Evolutionary conservation across 805 yeast species (phyloP), one percentile per base, ranked within the genome.

Genomic region (Torulaspora gathmanii): DNA sequence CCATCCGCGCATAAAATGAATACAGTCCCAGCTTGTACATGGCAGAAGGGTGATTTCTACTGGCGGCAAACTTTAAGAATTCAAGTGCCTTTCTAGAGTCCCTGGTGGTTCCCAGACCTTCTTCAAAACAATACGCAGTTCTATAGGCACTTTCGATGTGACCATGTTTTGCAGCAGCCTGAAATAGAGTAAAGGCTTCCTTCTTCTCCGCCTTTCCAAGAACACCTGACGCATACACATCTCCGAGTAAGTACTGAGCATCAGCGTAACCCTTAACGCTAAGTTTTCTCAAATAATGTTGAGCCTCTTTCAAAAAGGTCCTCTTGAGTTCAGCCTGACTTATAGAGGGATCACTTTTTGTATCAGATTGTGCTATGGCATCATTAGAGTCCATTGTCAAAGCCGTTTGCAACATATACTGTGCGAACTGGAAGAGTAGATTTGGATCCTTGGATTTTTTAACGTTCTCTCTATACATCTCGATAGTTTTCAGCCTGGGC

Each of bases 21-120:
- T 90, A 88, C 34, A 87, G 73, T 3, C 98, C 99, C 52, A 89
- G 71, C 62, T 90, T 86, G 70, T 83, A 85, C 95, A 91, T 88
- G 4, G 98, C 96, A n/a, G 95, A 90, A 0, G 97, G 89, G 64
- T 91, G 99, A 58, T 86, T 88, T 61, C 85, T 83, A 26, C 89
- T 76, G 0, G 98, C 95, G 0, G 98, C 96, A 59, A 81, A 80
- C 60, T 84, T 83, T 47, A 88, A 69, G 61, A 82, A 88, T 54
- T 87, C 95, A 6, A 88, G 70, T 1, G 95, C 89, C 56, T 87
- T 83, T 45, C 95, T 76, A 0, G 95, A 82, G 64, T 93, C 97
- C 55, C 93, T 76, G 16, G 87, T 80, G 4, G 91, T 84, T 3
- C 99, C 99, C 65, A 90, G 71, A 13, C 99, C 99, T 66, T 89